Base-by-base conservation (phyloP, 441 rosid species). In the Isatis lusitanica region DNA sequence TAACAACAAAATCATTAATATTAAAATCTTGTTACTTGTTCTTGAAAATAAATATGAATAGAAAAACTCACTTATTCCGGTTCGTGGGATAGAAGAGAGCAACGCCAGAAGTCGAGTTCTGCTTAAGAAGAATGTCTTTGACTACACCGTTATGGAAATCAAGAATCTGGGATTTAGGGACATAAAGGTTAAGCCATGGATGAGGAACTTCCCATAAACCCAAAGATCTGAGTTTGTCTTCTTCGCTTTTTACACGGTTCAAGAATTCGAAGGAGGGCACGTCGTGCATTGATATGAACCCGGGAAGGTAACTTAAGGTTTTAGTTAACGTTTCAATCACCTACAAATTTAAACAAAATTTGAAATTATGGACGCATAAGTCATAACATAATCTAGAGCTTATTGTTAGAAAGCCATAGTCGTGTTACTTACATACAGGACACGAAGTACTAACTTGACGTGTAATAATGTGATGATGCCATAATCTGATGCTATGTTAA, bases 201-300 rank as follows among this genome's bases (percentile, higher is more conserved):
- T 94, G 98, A 4, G 99, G 99, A 78, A 94, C 90, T 77, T 92
- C 97, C 99, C 98, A 94, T 74, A 94, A 81, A 62, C 94, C 96
- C 66, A 83, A 85, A 11, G 94, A 83, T 66, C 88, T 79, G n/a
- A 92, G 81, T 77, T 79, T 90, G 53, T 83, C 68, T 84, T 92
- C 99, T 4, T 93, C 86, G 15, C 66, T 43, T 67, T 88, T 85
- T 70, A 92, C 99, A 69, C 98, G 85, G 78, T 94, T 89, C 79
- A 94, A 75, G 82, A 94, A 92, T 48, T 89, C 86, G 28, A 86
- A 42, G 74, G 87, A 89, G 51, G 92, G 5, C 79, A 88, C 97
- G 63, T 92, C 98, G 46, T 91, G 85, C 61, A 82, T 47, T 66
- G 89, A 85, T 66, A 44, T 74, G 56, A 83, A 82, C 31, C 89